Evolutionary conservation across 129 eudicot species (phyloP).

Genomic region (Centella asiatica): DNA sequence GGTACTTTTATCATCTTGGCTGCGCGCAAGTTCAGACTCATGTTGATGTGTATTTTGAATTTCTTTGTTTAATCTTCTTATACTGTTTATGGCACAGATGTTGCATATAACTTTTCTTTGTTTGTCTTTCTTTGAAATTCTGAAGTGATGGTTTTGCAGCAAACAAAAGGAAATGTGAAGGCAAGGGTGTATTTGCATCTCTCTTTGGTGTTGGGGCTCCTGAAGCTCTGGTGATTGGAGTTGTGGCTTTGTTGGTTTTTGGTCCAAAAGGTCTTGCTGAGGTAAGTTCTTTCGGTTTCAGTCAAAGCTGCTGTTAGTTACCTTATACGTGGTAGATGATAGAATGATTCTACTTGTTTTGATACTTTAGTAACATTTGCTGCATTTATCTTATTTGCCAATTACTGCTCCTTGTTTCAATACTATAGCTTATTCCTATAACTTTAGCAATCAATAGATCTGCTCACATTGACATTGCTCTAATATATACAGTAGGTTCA

Average conservation of each 20-base stretch:
- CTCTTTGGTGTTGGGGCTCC: slow-evolving; percentile 99
- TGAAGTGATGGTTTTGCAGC: slow-evolving; percentile 31
- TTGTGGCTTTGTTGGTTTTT: slow-evolving; percentile 93
- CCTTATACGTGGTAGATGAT: too few relatives aligned
- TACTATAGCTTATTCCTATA: too few relatives aligned
- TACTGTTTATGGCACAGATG: background rate
- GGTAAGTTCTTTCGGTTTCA: slow-evolving; percentile 31
- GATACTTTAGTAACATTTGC: background rate
- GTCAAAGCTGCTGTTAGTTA: slow-evolving; percentile 6
- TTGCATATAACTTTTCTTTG: background rate
- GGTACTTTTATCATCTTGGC: slow-evolving; percentile 28
- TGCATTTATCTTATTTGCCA: background rate
- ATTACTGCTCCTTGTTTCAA: too few relatives aligned
- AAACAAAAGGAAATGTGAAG: slow-evolving; percentile 40
- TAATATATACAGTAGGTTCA: too few relatives aligned
- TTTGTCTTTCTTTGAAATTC: background rate
- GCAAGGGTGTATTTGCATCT: slow-evolving; percentile 70
- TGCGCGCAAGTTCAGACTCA: background rate
- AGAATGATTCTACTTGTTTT: background rate
- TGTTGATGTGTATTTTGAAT: background rate
- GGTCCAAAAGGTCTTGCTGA: slow-evolving; percentile 99
- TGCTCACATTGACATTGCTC: too few relatives aligned
- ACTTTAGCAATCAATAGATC: too few relatives aligned
- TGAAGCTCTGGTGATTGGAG: slow-evolving; percentile 92
- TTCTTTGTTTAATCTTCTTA: too few relatives aligned